These are phyloP conservation scores for Candida albicans DNA, from an alignment of 1,139 yeast genomes.

Conservation along the genomic window DNA sequence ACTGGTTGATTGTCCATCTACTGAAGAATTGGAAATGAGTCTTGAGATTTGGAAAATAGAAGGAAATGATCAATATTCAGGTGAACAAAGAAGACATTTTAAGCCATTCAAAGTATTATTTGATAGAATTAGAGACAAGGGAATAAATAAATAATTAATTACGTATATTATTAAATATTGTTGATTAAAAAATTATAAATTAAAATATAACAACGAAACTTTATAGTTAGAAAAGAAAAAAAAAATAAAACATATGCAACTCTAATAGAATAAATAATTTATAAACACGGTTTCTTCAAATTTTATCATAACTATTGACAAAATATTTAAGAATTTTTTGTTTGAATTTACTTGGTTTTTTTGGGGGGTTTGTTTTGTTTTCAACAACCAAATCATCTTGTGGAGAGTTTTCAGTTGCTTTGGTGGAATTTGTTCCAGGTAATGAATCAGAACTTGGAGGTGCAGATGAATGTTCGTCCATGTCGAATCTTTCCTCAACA, in stretches of 20 bases:
- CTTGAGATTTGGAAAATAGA: background rate
- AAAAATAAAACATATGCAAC: background rate
- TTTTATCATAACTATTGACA: slow-evolving; percentile 30
- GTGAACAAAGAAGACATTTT: background rate
- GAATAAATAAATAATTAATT: background rate
- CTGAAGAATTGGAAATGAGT: background rate
- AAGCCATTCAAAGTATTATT: background rate
- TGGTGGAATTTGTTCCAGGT: slow-evolving; percentile 9
- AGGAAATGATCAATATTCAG: background rate
- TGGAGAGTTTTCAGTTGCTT: slow-evolving; percentile 5
- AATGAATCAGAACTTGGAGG: slow-evolving; percentile 9
- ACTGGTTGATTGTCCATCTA: background rate
- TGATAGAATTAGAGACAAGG: background rate
- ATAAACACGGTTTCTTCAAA: background rate
- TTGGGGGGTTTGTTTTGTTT: slow-evolving; percentile 14
- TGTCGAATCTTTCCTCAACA: background rate
- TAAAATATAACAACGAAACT: background rate
- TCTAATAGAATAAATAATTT: no score
- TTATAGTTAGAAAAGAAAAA: background rate
- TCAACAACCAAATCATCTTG: slow-evolving; percentile 2
- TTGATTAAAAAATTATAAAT: background rate
- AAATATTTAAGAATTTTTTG: slow-evolving; percentile 37
- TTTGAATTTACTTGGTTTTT: slow-evolving; percentile 29
- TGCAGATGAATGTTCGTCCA: slow-evolving; percentile 2
- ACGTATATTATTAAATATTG: background rate